phyloP scores from a whole-genome alignment of 805 yeast species.

The Maudiozyma barnettii region DNA sequence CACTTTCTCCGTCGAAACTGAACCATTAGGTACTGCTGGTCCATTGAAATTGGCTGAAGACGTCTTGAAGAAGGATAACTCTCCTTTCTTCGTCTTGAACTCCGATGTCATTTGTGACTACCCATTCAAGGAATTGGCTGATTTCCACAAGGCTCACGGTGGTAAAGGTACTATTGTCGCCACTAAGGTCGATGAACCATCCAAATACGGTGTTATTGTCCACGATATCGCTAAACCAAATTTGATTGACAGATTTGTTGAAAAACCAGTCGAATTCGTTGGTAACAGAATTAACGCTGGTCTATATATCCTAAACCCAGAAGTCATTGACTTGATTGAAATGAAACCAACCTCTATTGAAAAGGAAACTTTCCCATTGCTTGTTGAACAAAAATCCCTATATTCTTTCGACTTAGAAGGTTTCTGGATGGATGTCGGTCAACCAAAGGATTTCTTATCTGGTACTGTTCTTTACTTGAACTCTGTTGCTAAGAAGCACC shows the following conservation, averaged over 20 bases:
- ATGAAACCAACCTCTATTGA: constrained; percentile 98
- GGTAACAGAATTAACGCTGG: constrained; percentile 99
- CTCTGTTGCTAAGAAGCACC: constrained; percentile 72
- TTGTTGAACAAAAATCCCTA: constrained; percentile 79
- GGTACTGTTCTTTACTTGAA: constrained; percentile 90
- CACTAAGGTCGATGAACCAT: constrained; percentile 98
- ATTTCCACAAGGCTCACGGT: constrained; percentile 91
- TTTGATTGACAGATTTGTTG: constrained; percentile 96
- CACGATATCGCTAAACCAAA: constrained; percentile 92
- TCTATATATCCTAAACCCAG: constrained; percentile 94
- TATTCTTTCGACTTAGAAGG: constrained; percentile 97
- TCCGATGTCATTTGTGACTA: constrained; percentile 98
- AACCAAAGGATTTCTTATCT: constrained; percentile 97
- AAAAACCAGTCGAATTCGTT: constrained; percentile 98
- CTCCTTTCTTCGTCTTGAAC: constrained; percentile 96
- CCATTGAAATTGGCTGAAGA: constrained; percentile 96
- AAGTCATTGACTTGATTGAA: constrained; percentile 91
- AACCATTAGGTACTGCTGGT: constrained; percentile 99
- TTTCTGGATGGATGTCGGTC: constrained; percentile 99
- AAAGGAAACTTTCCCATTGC: constrained; percentile 97
- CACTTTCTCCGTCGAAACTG: constrained; percentile 97
- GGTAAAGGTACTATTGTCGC: constrained; percentile 98
- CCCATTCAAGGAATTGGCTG: constrained; percentile 88
- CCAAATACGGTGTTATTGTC: constrained; percentile 98
- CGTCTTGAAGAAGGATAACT: constrained; percentile 83